These are phyloP conservation scores for Pyricularia sp. DNA, from an alignment of 2,329 filamentous ascomycete genomes.

Conservation along the genomic window DNA sequence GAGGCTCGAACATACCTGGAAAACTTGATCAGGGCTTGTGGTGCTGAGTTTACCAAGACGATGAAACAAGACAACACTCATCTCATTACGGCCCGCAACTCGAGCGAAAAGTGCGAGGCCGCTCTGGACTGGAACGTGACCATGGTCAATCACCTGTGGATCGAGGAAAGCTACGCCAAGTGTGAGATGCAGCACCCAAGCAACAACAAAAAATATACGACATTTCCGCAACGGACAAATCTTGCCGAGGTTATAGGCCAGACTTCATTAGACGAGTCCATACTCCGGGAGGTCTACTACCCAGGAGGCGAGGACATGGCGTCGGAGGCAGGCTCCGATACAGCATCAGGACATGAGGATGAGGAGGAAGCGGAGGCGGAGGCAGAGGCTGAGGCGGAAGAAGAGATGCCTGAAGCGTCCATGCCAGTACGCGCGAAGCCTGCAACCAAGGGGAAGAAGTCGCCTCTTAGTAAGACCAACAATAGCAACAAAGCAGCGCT, in stretches of 20 bases:
- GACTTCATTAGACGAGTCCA: slow-evolving; percentile 58
- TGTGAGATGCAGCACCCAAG: slow-evolving; percentile 64
- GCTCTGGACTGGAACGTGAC: slow-evolving; percentile 85
- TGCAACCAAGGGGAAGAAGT: slow-evolving; percentile 11
- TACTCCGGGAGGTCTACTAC: slow-evolving; percentile 54
- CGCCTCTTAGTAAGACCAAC: neutral
- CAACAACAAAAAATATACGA: slow-evolving; percentile 62
- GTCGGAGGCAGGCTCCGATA: neutral
- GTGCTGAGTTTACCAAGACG: slow-evolving; percentile 84
- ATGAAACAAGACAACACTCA: slow-evolving; percentile 95
- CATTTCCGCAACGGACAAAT: slow-evolving; percentile 83
- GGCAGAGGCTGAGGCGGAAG: slow-evolving; percentile 3
- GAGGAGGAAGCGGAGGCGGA: neutral
- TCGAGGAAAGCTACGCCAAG: slow-evolving; percentile 92
- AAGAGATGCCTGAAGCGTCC: slow-evolving; percentile 2
- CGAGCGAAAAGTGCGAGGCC: slow-evolving; percentile 86
- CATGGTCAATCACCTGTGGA: slow-evolving; percentile 89
- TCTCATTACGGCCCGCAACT: slow-evolving; percentile 77
- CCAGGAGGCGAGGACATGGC: slow-evolving; percentile 42
- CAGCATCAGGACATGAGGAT: neutral
- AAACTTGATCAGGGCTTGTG: slow-evolving; percentile 73
- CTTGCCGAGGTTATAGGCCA: slow-evolving; percentile 86
- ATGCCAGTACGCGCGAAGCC: neutral
- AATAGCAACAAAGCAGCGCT: slow-evolving; percentile 10
- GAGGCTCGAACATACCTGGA: slow-evolving; percentile 89